Conservation (phyloP, 129 eudicot genomes). For the Flaveria trinervia region DNA sequence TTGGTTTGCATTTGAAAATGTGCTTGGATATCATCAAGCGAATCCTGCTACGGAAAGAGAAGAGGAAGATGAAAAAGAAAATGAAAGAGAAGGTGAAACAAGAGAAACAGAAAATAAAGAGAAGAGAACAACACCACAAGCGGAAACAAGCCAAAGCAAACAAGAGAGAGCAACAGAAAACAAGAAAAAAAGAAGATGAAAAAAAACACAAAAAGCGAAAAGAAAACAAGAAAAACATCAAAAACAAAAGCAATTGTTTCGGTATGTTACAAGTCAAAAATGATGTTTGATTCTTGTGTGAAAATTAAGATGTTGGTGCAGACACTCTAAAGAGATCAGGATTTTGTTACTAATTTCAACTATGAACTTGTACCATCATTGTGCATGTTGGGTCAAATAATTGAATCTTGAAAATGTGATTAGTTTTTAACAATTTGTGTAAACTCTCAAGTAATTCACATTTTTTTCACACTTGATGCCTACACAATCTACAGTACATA, state of each 20-base stretch:
- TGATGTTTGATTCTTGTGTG: no score
- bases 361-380: no score
- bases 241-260: background rate
- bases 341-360: no score
- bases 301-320: no score
- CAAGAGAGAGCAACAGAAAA: background rate
- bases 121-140: background rate
- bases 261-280: background rate
- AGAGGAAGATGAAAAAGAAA: background rate
- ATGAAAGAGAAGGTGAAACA: background rate
- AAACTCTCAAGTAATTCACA: no score
- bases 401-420: no score
- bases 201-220: background rate
- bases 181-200: no score
- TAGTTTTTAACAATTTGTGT: no score
- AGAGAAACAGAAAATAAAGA: background rate
- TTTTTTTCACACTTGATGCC: no score
- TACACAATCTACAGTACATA: no score
- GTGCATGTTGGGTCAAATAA: no score
- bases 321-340: no score
- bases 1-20: background rate
- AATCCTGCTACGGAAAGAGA: constrained; percentile 3
- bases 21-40: background rate
- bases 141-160: background rate
- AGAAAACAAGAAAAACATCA: background rate